Conservation (phyloP, 2,329 filamentous ascomycete genomes). For the Aotearoamyces nothofagi region DNA sequence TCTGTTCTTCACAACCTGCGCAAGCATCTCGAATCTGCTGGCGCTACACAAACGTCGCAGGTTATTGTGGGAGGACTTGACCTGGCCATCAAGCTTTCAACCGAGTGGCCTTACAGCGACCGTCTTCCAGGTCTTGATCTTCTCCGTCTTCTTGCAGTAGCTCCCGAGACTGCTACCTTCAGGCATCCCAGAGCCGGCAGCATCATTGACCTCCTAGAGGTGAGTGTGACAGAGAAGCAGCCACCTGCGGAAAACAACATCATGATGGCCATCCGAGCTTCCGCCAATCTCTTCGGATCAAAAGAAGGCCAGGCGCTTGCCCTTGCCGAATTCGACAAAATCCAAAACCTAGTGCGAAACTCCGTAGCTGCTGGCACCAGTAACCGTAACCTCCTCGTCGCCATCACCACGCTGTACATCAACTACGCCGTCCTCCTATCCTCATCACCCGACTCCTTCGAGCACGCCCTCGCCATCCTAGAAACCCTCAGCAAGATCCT, state of each 20-base stretch:
- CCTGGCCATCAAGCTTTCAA: slow-evolving; percentile 56
- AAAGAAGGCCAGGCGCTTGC: slow-evolving; percentile 53
- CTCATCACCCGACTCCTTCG: slow-evolving; percentile 19
- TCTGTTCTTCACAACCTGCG: slow-evolving; percentile 44
- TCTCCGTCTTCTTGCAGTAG: slow-evolving; percentile 65
- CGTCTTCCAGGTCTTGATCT: slow-evolving; percentile 77
- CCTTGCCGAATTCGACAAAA: slow-evolving; percentile 38
- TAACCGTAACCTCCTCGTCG: slow-evolving; percentile 73
- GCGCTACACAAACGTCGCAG: slow-evolving; percentile 22
- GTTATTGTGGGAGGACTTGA: slow-evolving; percentile 39
- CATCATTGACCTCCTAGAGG: slow-evolving; percentile 44
- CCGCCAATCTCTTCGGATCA: slow-evolving; percentile 75
- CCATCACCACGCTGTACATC: slow-evolving; percentile 66
- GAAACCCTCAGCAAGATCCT: slow-evolving; percentile 49
- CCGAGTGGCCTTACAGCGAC: slow-evolving; percentile 65
- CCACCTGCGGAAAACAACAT: slow-evolving; percentile 61
- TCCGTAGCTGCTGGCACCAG: slow-evolving; percentile 49
- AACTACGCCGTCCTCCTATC: slow-evolving; percentile 69
- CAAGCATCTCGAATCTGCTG: slow-evolving; percentile 42
- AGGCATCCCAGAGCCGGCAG: slow-evolving; percentile 35
- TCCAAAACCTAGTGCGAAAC: slow-evolving; percentile 30
- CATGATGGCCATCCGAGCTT: slow-evolving; percentile 71
- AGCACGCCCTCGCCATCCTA: slow-evolving; percentile 30
- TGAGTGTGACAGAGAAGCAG: slow-evolving; percentile 37
- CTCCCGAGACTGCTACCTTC: slow-evolving; percentile 48